Conservation (phyloP, 306 rosid species). For the Sophora flavescens region DNA sequence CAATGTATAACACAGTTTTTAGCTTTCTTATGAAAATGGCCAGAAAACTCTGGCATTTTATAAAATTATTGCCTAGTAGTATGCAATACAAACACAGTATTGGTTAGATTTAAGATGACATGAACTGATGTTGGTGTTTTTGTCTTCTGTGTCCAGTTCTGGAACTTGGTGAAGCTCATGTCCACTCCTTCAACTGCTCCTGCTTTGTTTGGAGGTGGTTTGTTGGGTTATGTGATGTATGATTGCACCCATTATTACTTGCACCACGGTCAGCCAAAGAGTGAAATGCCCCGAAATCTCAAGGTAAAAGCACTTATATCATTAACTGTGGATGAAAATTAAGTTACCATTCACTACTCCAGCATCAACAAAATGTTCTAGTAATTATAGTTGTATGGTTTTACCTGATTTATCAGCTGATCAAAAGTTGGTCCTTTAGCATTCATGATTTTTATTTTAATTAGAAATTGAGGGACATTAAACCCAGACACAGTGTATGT, state of each 20-base stretch:
- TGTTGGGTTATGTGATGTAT: constrained; percentile 93
- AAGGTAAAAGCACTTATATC: constrained; percentile 65
- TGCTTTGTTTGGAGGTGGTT: constrained; percentile 88
- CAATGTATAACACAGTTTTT: constrained; percentile 1
- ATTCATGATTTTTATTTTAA: neutral
- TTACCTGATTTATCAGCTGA: constrained; percentile 24
- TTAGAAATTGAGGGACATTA: constrained; percentile 35
- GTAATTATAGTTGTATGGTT: neutral
- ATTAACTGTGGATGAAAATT: constrained; percentile 19
- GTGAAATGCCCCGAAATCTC: constrained; percentile 59
- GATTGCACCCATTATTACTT: constrained; percentile 93
- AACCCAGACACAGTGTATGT: constrained; percentile 15
- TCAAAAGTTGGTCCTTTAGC: constrained; percentile 34
- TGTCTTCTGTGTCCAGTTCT: constrained; percentile 67
- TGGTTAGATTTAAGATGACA: constrained; percentile 33
- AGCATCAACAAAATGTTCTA: neutral
- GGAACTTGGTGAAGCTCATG: constrained; percentile 73
- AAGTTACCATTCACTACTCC: constrained; percentile 24
- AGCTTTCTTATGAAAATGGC: constrained; percentile 27
- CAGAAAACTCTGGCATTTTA: constrained; percentile 16
- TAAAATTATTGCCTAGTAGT: constrained; percentile 14
- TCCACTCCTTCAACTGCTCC: constrained; percentile 78
- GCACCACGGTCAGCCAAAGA: constrained; percentile 91
- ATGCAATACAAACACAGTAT: constrained; percentile 24
- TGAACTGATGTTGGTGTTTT: constrained; percentile 45